A percentile compares a stretch with the other conserved stretches of the same genome.
Conservation (phyloP, 2,329 filamentous ascomycete genomes). For the Simplicillium sp. region DNA sequence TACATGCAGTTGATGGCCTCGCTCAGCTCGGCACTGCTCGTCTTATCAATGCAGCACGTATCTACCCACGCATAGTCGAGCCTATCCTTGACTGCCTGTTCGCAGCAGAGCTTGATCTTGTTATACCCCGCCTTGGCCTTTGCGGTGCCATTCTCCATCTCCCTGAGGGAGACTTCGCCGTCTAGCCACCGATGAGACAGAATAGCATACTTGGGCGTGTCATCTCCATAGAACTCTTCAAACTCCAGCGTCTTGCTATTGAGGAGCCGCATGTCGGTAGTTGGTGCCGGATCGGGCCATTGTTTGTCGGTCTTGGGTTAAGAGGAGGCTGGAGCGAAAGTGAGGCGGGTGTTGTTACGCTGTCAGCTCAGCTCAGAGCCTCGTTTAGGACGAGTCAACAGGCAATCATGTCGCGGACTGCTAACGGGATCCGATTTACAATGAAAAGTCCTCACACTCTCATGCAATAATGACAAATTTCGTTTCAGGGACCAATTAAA, state of each 20-base stretch:
- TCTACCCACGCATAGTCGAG: slow-evolving; percentile 17
- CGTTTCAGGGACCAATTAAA: too few relatives aligned
- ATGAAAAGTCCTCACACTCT: too few relatives aligned
- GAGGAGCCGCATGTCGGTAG: background rate
- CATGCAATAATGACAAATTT: too few relatives aligned
- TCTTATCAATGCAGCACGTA: slow-evolving; percentile 13
- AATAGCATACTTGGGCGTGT: slow-evolving; percentile 18
- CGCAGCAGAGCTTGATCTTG: slow-evolving; percentile 13
- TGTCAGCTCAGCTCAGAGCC: too few relatives aligned
- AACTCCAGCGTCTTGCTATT: background rate
- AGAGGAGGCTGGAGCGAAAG: too few relatives aligned
- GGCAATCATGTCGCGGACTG: too few relatives aligned
- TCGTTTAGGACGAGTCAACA: too few relatives aligned
- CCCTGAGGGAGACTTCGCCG: slow-evolving; percentile 12
- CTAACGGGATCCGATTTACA: too few relatives aligned
- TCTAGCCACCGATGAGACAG: slow-evolving; percentile 23
- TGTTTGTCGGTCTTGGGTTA: too few relatives aligned
- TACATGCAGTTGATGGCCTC: slow-evolving; percentile 4
- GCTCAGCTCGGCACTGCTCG: background rate
- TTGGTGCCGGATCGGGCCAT: too few relatives aligned
- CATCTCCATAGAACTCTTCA: background rate
- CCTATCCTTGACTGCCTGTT: slow-evolving; percentile 5
- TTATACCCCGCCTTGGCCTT: slow-evolving; percentile 11
- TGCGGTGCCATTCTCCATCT: slow-evolving; percentile 9
- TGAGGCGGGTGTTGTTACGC: too few relatives aligned